Evolutionary conservation across 2,329 filamentous ascomycete species (phyloP), one percentile per base, ranked within the genome.

Genomic region (Polytolypa hystricis): DNA sequence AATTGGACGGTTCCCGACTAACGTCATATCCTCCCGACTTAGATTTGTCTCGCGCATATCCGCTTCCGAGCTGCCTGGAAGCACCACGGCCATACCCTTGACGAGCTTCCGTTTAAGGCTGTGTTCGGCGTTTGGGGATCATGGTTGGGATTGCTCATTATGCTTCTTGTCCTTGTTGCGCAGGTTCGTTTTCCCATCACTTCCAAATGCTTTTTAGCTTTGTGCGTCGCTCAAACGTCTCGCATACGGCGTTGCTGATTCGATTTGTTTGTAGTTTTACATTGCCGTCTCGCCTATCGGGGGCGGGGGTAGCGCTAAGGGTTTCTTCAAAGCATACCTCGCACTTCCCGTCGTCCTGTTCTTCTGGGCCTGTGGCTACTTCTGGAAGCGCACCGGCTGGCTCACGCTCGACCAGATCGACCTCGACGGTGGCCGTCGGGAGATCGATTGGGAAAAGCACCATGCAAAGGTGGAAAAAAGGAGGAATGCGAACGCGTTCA

Each of bases 351-450:
- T 56, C 20, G 51, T 56, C 10, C 15, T 52, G 2, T 20, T 52
- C 35, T 77, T 77, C 55, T 77, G 71, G 67, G 32, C 62, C 30
- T 50, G 53, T 30, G 74, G 77, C 5, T 81, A 70, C 52, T 10
- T 73, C 43, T 82, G 77, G 78, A 83, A 83, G 67, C 64, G 73
- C 28, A 56, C 64, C 16, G 69, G 70, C 12, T 81, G 74, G 73
- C 62, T 78, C 37, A 66, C 54, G 16, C 54, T 73, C 2, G 58
- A 65, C 18, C 60, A 81, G 46, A 81, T 84, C 40, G 78, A 83
- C 47, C 68, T 83, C 37, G 77, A 83, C 51, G 70, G 67, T 18
- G 78, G 77, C 42, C 70, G 77, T 26, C 69, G 77, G 40, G 69
- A 74, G 56, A 66, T 79, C 34, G 71, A 82, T 53, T 81, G 74